Base-by-base conservation (phyloP, 1,139 yeast genomes). In the Casaregolazyma lundiana region DNA sequence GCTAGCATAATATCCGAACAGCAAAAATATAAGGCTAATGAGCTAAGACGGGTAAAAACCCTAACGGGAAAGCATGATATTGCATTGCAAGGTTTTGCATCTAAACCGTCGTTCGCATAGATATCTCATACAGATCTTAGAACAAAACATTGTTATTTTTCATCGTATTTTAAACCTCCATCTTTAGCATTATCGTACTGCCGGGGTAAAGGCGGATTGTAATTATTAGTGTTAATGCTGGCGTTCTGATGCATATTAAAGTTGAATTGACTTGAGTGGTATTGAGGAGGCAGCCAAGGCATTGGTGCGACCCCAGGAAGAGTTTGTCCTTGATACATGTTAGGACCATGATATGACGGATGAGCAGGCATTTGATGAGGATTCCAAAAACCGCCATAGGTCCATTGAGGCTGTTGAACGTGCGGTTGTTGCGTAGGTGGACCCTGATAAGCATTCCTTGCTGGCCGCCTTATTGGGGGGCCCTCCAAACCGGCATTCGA, bases 231-330 rank as follows among this genome's bases (percentile, higher is more conserved):
- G 26, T 21, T 19, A 15, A 6, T 8, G 22, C 15, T 36, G 13
- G n/a, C 29, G 15, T 18, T 8, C 16, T 18, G 29, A 22, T 20
- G 16, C 29, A 20, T 35, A 15, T 26, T 47, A 19, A 50, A 44
- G 38, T 40, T 44, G 47, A 47, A 48, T 39, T 50, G 52, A 16
- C 36, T 44, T 0, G 56, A 47, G 30, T 43, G 50, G 54, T 51
- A 49, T 34, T 47, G 50, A 24, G 50, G 51, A 41, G 54, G 49
- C 18, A 47, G 42, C 50, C 54, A 46, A 17, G 55, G 52, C 50
- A 59, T 61, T 24, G 57, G 52, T 21, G 60, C 59, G 13, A 58
- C 48, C 20, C 58, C 49, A 9, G 22, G 15, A 5, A 21, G 13
- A 35, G 20, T 40, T 19, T 30, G 36, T 5, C 32, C 32, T 11